phyloP scores from a whole-genome alignment of 495 filamentous ascomycete genomes.

The Penicillium lagena region DNA sequence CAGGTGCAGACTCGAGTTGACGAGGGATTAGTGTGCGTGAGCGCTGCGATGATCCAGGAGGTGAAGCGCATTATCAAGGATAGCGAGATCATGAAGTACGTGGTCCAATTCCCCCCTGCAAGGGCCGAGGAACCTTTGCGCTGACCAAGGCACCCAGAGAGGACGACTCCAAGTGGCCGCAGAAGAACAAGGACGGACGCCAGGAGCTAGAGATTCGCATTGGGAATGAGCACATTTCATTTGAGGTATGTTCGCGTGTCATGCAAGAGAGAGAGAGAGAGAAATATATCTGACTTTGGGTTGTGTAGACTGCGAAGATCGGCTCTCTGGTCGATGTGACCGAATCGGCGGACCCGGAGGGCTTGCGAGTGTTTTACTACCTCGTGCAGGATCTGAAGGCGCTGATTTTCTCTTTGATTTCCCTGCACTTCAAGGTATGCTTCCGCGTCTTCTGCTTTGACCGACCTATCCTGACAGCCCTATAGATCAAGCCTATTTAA shows the following conservation, averaged over 20 bases:
- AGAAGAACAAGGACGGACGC: conserved; percentile 98
- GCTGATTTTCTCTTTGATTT: conserved; percentile 91
- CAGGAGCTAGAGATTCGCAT: conserved; percentile 95
- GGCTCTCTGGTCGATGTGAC: conserved; percentile 95
- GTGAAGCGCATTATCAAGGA: conserved; percentile 96
- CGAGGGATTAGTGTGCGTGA: conserved; percentile 80
- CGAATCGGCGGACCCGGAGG: conserved; percentile 93
- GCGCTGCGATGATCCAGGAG: conserved; percentile 83
- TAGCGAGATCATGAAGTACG: conserved; percentile 96
- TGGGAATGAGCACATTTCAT: conserved; percentile 95
- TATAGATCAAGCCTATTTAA: conserved; percentile 77
- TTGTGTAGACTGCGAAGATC: conserved; percentile 86
- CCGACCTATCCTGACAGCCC: background rate
- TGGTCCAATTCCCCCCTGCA: background rate
- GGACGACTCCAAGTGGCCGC: conserved; percentile 98
- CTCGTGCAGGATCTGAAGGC: conserved; percentile 97
- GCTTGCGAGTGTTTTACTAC: conserved; percentile 98
- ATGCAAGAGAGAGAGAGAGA: no score
- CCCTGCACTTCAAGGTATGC: conserved; percentile 89
- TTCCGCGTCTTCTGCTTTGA: background rate
- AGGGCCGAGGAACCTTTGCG: background rate
- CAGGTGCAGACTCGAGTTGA: conserved; percentile 10
- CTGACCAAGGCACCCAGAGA: conserved; percentile 53
- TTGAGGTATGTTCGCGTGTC: conserved; percentile 58
- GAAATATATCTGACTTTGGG: background rate